Conservation (phyloP, 768 basidiomycete species). For the Lactifluus hygrophoroides region DNA sequence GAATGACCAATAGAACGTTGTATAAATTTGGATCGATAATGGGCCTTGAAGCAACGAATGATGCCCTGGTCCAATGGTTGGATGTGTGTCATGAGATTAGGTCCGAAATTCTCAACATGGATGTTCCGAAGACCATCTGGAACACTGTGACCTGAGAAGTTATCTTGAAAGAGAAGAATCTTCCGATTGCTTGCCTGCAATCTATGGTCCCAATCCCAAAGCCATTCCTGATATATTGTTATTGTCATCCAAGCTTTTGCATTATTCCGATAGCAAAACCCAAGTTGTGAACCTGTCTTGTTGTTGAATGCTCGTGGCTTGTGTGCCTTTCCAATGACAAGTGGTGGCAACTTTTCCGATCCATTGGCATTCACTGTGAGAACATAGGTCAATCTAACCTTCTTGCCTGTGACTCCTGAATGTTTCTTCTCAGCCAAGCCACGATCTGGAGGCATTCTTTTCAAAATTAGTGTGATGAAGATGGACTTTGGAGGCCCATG, state of each 20-base stretch:
- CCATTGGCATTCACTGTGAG: neutral
- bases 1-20: conserved; percentile 6
- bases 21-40: conserved; percentile 27
- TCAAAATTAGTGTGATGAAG: neutral
- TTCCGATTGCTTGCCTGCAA: conserved; percentile 6
- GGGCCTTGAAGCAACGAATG: conserved; percentile 17
- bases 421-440: neutral
- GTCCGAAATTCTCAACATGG: conserved; percentile 25
- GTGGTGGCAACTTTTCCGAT: neutral
- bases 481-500: too few species aligned
- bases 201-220: neutral
- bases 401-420: neutral
- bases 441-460: neutral
- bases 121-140: conserved; percentile 26
- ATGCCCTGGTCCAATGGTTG: conserved; percentile 32
- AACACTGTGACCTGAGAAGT: conserved; percentile 27
- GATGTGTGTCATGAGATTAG: conserved; percentile 32
- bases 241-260: neutral
- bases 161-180: conserved; percentile 27
- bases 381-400: neutral
- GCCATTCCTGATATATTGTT: neutral
- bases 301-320: conserved; percentile 23
- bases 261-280: conserved; percentile 24
- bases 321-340: neutral
- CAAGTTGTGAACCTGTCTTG: conserved; percentile 19